Base-by-base conservation (phyloP, 495 filamentous ascomycete species). In the Amphirosellinia nigrospora region DNA sequence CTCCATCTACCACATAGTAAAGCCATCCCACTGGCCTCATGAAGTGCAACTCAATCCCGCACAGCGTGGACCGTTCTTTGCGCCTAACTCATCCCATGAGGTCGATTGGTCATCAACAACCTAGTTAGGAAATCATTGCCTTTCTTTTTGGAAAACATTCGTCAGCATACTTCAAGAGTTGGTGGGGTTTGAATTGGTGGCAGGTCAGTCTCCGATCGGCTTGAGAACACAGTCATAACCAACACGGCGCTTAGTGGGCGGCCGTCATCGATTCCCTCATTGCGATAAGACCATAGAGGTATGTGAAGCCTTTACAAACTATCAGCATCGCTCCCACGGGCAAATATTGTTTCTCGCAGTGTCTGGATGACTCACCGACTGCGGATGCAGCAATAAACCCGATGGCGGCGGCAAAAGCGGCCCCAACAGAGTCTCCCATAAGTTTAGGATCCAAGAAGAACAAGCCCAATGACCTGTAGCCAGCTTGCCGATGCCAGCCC, bases 401-500 rank as follows among this genome's bases (percentile, higher is more conserved):
- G 5, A 78, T 56, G 32, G 70, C 75, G 26, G 80, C 80, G 1
- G 78, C 79, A 65, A 76, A 58, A 30, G 82, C 73, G 16, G 80
- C 73, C 67, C 79, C 73, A 19, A 77, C 74, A 26, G 53, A 63
- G 3, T 69, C 65, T 15, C 50, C 58, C 70, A 78, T 76, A 41
- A 78, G 55, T 32, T 80, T 71, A 11, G 77, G 77, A 48, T 87
- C 82, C 46, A 88, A 75, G 78, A 85, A 87, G 71, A 82, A 86
- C 73, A 81, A 85, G 9, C 79, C 46, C 79, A 82, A 36, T 81
- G 75, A 64, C 82, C 84, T 0, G 84, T 86, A 61, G 82, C 34
- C 8, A 80, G 69, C 61, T 84, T 78, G 46, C 85, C 84, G 36
- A 87, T 66, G 16, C 76, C 78, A 13, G 82, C 80, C 86, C 84